Evolutionary conservation across 345 rosid genomes (phyloP), one percentile per base, ranked within the genome.

Genomic region (Zanthoxylum bungeanum): DNA sequence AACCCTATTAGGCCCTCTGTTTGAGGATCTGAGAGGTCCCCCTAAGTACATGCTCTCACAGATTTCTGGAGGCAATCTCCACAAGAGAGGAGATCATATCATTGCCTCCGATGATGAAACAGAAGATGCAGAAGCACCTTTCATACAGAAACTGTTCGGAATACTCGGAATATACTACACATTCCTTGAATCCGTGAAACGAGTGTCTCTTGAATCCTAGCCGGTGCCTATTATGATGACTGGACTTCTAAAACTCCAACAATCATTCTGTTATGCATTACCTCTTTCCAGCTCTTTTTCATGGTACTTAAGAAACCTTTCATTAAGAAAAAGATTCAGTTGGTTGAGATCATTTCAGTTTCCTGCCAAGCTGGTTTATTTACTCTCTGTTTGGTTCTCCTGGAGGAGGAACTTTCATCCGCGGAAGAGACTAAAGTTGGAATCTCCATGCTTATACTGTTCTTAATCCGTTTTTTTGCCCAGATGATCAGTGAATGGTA

Each of bases 1-100:
- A 47, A 79, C 74, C 66, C 83, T 70, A 73, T 69, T 87, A 31
- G 98, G 97, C 68, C 87, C 97, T 46, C 82, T 94, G 10, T 94
- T 92, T 55, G 91, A 89, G 82, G 97, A 94, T 73, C 84, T 94
- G 47, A 81, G 98, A 67, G 98, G 98, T 9, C 98, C 98, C 10
- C 98, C 98, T 30, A 89, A 94, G 66, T 94, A 94, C 81, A 94
- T 94, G 97, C 90, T 94, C 24, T 84, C 98, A 49, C 97, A 87
- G 84, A 92, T 94, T 40, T 80, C 93, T 17, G 76, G 83, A 22
- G 73, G 81, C 66, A 80, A 72, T 81, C 76, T 77, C 9, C 76
- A 74, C 24, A 89, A 61, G 75, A 88, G 66, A 46, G 78, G 81
- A 36, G 97, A 87, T 59, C 72, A 78, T 1, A 91, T 93, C 75